Percentiles rank a stretch among this genome's conserved stretches.
Evolutionary conservation across 768 basidiomycete genomes (phyloP).

Genomic region (Lactarius quietus): DNA sequence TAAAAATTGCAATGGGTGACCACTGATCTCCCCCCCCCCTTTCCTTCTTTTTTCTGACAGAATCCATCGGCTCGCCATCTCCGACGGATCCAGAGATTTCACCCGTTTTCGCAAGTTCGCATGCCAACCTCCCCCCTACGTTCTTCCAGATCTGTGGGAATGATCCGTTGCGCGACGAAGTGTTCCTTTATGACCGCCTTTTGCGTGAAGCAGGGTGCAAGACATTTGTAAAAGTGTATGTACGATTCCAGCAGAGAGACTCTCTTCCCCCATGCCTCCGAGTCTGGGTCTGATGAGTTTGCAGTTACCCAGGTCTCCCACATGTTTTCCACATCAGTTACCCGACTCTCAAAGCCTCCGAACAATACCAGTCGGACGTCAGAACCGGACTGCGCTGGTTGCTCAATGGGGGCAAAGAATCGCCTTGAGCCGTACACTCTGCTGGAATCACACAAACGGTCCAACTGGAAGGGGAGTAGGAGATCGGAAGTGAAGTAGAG

Average conservation of each 20-base stretch:
- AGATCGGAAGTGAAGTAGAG: background rate
- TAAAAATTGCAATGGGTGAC: background rate
- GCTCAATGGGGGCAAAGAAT: background rate
- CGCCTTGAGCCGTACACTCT: background rate
- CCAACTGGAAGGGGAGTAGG: background rate
- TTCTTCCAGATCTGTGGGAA: too few relatives aligned
- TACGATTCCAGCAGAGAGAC: background rate
- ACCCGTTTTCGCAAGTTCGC: conserved; percentile 7
- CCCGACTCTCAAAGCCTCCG: background rate
- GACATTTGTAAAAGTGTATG: conserved; percentile 10
- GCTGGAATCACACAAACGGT: too few relatives aligned
- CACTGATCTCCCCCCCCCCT: background rate
- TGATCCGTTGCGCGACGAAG: too few relatives aligned
- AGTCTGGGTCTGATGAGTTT: background rate
- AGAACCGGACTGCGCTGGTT: conserved; percentile 2
- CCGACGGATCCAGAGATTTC: conserved; percentile 5
- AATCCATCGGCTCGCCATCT: background rate
- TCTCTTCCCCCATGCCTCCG: background rate
- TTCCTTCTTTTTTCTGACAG: background rate
- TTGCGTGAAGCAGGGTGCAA: conserved; percentile 1
- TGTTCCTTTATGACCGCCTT: too few relatives aligned
- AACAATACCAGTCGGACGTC: background rate
- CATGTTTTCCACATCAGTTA: background rate
- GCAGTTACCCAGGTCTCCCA: conserved; percentile 5
- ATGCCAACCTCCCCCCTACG: conserved; percentile 1